Conservation (phyloP, 192 early-diverging fungal genomes). For the Coemansia sp. region DNA sequence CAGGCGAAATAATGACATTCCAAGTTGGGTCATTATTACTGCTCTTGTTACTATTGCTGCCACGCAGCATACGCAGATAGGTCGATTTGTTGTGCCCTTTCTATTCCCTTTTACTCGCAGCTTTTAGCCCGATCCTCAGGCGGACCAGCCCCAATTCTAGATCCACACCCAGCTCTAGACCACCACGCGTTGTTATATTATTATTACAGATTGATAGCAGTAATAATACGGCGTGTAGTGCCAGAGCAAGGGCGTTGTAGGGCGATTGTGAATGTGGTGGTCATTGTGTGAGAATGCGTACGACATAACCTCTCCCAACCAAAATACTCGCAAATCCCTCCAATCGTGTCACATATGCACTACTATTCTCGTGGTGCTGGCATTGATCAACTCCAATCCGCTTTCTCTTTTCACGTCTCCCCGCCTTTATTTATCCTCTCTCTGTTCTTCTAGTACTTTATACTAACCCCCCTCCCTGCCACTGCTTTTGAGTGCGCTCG, state of each 20-base stretch:
- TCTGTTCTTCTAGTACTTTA: background rate
- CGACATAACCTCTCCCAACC: conserved; percentile 2
- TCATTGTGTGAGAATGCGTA: conserved; percentile 1
- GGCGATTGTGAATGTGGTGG: conserved; percentile 2
- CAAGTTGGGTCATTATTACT: conserved; percentile 1
- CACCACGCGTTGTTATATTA: background rate
- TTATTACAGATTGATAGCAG: background rate
- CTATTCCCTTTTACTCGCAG: background rate
- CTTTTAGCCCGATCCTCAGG: background rate
- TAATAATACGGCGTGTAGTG: conserved; percentile 3
- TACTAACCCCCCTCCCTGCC: background rate
- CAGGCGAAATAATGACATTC: background rate
- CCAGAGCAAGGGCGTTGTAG: background rate
- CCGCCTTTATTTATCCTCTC: background rate
- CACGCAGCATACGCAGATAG: background rate
- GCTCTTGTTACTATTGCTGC: background rate
- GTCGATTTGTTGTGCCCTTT: background rate
- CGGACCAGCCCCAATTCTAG: background rate
- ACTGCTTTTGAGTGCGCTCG: background rate
- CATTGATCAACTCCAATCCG: conserved; percentile 4
- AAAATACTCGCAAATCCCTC: conserved; percentile 5
- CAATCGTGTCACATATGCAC: conserved; percentile 3
- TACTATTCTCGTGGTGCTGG: conserved; percentile 6
- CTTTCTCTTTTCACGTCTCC: background rate
- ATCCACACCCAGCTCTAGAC: background rate